Evolutionary conservation across 75 land plant species (phyloP).

Genomic region (Selaginella moellendorffii): DNA sequence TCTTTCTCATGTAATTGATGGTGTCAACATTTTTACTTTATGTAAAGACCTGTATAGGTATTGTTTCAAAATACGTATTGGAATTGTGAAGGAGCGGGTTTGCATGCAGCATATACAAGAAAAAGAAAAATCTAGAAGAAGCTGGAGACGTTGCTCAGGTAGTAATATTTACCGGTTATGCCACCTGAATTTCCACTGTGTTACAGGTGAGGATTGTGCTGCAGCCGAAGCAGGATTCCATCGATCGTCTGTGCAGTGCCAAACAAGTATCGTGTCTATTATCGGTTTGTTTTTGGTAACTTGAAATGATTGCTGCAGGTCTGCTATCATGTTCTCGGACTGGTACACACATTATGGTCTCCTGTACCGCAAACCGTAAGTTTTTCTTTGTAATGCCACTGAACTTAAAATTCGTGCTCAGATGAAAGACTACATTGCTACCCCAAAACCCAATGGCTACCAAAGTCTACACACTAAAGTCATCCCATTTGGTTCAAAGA

Average conservation of each 20-base stretch:
- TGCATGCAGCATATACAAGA: conserved; percentile 52
- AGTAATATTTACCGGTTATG: too few relatives aligned
- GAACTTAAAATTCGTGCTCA: conserved; percentile 14
- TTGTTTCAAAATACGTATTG: background rate
- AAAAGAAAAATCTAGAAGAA: conserved; percentile 48
- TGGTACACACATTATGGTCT: conserved; percentile 92
- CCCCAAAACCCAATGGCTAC: conserved; percentile 96
- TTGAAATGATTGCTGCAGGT: conserved; percentile 31
- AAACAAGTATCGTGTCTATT: conserved; percentile 7
- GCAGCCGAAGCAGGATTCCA: too few relatives aligned
- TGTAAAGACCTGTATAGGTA: conserved; percentile 91
- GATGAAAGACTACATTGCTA: conserved; percentile 98
- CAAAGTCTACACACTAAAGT: conserved; percentile 93
- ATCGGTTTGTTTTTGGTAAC: background rate
- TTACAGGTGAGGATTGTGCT: too few relatives aligned
- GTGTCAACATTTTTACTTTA: conserved; percentile 53
- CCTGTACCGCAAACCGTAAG: conserved; percentile 88
- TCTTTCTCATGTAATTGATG: conserved; percentile 48
- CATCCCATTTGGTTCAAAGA: conserved; percentile 87
- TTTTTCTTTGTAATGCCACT: background rate
- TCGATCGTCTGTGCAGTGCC: too few relatives aligned
- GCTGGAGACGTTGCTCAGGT: conserved; percentile 90
- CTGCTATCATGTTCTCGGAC: conserved; percentile 92
- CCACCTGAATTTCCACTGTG: too few relatives aligned
- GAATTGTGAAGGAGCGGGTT: background rate